phyloP scores from a whole-genome alignment of 768 basidiomycete species.

The Vararia minispora region DNA sequence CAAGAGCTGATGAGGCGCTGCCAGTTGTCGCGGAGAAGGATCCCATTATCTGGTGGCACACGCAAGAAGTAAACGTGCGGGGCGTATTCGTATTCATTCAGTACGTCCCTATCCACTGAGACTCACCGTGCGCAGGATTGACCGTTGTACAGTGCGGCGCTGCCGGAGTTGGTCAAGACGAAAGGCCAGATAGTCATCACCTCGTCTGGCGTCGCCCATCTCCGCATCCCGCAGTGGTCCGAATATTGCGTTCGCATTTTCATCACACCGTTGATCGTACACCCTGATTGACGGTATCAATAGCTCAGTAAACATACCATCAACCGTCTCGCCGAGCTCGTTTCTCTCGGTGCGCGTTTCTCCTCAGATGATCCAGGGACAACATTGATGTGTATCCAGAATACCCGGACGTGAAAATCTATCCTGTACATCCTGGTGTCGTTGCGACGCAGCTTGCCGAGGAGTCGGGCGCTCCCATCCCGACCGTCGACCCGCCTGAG shows the following conservation, averaged over 20 bases:
- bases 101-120: slow-evolving; percentile 1
- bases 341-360: slow-evolving; percentile 1
- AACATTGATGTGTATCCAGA: background rate
- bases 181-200: slow-evolving; percentile 5
- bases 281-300: no score
- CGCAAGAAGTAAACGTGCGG: slow-evolving; percentile 16
- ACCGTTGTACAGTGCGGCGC: slow-evolving; percentile 1
- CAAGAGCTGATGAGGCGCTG: no score
- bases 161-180: background rate
- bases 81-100: slow-evolving; percentile 16
- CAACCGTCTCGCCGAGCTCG: slow-evolving; percentile 2
- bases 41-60: slow-evolving; percentile 17
- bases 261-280: no score
- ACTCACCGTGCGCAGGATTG: no score
- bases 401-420: slow-evolving; percentile 2
- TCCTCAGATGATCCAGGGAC: background rate
- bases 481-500: background rate
- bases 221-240: slow-evolving; percentile 1
- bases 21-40: slow-evolving; percentile 11
- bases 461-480: background rate
- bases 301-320: slow-evolving; percentile 6
- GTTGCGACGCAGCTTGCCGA: background rate
- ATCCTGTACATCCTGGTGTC: slow-evolving; percentile 3
- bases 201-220: slow-evolving; percentile 1
- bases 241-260: slow-evolving; percentile 1